Evolutionary conservation across 108 stramenopile species (phyloP), one percentile per base, ranked within the genome.

Genomic region (Stephanodiscus triporus): DNA sequence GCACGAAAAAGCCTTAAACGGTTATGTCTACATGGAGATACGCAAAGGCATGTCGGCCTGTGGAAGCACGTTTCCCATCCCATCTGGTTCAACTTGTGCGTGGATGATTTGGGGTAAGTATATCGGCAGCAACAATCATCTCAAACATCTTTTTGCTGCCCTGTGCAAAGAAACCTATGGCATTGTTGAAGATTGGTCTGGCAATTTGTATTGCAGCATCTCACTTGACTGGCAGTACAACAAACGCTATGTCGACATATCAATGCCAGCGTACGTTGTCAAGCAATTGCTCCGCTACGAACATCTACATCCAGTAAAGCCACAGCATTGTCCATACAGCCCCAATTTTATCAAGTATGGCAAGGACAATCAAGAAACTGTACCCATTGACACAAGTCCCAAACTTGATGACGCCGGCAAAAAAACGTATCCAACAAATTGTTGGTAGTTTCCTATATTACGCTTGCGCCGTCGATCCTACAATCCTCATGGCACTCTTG

Each of bases 101-200:
- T 87, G 20, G 84, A 87, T 49, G 84, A 87, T 63, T 87, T 87
- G 77, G 4, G 55, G 84, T 37, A 74, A 82, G 63, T 84, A 84
- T 62, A 42, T 57, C 1, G 53, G 56, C 17, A 7, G 63, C 32
- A 56, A 43, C n/a, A 56, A n/a, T n/a, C n/a, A 82, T 72, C 77
- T 58, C 0, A 47, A 82, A n/a, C 86, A 78, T 42, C 71, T 87
- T 48, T 20, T 80, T 7, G 26, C 2, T 19, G 19, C 53, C 2
- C 36, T 60, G 3, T 70, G 84, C 0, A 13, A 50, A n/a, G 23
- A 56, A 8, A 16, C 20, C 1, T 87, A 84, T 60, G 34, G 30
- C 10, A 50, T 73, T 32, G 66, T 27, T 1, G 22, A 10, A 17
- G 86, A 87, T 45, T 73, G 57, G 71, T 48, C 38, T 13, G 83